These are phyloP conservation scores for Avena atlantica DNA, from an alignment of 176 grass and related monocot species.

Conservation along the genomic window DNA sequence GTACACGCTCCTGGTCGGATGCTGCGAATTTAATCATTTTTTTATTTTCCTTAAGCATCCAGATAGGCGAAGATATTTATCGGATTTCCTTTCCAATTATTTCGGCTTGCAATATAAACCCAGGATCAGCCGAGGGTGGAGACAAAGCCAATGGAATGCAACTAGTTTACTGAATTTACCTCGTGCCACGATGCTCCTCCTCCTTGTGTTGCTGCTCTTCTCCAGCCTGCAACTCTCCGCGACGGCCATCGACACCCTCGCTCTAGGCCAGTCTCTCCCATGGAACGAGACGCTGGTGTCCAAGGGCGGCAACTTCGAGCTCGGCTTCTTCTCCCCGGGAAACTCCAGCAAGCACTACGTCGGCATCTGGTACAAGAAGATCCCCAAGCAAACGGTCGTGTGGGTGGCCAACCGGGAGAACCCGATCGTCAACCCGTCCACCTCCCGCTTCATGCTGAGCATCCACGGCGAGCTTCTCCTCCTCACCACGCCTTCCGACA, in stretches of 20 bases:
- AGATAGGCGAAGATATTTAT: too few species aligned
- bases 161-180: not conserved
- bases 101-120: too few species aligned
- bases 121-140: not conserved
- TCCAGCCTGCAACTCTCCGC: conserved; percentile 23
- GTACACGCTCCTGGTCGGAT: too few species aligned
- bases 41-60: too few species aligned
- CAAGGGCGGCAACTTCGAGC: conserved; percentile 61
- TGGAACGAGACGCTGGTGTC: conserved; percentile 65
- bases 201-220: conserved; percentile 37
- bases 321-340: conserved; percentile 65
- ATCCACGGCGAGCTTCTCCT: conserved; percentile 54
- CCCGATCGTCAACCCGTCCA: conserved; percentile 46
- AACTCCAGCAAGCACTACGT: conserved; percentile 59
- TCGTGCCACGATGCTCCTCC: conserved; percentile 36
- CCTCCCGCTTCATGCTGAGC: conserved; percentile 45
- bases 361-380: conserved; percentile 65
- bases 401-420: conserved; percentile 68
- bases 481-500: conserved; percentile 28
- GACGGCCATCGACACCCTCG: conserved; percentile 47
- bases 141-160: not conserved
- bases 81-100: too few species aligned
- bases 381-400: conserved; percentile 54
- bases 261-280: conserved; percentile 49
- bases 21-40: too few species aligned